These are phyloP conservation scores for Cladorrhinum sp. DNA, from an alignment of 2,329 filamentous ascomycete species.

Conservation along the genomic window DNA sequence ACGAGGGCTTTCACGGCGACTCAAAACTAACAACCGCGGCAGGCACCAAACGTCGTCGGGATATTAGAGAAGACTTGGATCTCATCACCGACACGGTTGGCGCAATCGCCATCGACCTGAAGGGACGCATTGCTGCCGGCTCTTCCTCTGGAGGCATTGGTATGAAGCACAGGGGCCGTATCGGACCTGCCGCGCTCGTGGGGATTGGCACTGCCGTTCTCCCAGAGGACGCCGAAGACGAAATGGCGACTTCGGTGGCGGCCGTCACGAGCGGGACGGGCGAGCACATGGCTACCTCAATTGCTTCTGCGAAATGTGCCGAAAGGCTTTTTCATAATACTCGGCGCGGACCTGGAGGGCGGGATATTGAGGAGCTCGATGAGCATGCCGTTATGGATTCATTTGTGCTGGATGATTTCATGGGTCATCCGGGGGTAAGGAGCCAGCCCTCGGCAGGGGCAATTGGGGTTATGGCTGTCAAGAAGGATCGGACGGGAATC, in stretches of 20 bases:
- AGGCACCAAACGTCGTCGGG: not conserved
- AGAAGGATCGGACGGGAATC: constrained; percentile 72
- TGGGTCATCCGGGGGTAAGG: constrained; percentile 81
- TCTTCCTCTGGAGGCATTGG: constrained; percentile 97
- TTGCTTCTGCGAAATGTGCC: constrained; percentile 83
- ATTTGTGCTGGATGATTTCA: constrained; percentile 87
- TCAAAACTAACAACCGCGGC: not conserved
- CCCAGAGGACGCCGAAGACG: constrained; percentile 69
- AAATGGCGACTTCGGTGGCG: constrained; percentile 68
- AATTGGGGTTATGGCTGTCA: constrained; percentile 87
- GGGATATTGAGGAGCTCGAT: constrained; percentile 65
- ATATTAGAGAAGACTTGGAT: constrained; percentile 47
- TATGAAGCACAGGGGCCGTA: constrained; percentile 91
- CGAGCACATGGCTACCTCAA: constrained; percentile 95
- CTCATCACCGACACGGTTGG: constrained; percentile 89
- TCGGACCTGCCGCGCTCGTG: constrained; percentile 89
- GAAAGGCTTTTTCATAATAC: constrained; percentile 76
- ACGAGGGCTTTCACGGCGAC: not conserved
- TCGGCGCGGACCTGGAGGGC: constrained; percentile 57
- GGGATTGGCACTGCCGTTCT: constrained; percentile 88
- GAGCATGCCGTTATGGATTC: constrained; percentile 71
- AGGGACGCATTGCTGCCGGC: constrained; percentile 85
- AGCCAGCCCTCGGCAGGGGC: constrained; percentile 79
- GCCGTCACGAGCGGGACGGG: constrained; percentile 91
- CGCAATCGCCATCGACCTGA: constrained; percentile 84